Conservation (phyloP, 257 asterid species). For the Echium plantagineum region DNA sequence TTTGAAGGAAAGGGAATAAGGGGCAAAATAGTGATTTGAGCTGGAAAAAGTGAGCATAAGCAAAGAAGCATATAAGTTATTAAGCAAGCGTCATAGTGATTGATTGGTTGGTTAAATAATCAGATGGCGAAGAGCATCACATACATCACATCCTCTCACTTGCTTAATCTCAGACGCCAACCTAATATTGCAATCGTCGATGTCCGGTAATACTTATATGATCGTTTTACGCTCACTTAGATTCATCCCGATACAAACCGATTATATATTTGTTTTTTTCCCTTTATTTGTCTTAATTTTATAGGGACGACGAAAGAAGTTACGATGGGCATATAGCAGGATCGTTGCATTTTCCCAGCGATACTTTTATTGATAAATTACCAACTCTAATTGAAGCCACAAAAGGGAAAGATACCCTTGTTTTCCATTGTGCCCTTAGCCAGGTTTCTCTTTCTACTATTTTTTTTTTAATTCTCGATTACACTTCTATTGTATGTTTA, state of each 20-base stretch:
- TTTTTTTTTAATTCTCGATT: no score
- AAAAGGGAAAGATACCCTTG: slow-evolving; percentile 77
- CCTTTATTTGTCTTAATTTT: neutral
- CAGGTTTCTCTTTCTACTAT: slow-evolving; percentile 47
- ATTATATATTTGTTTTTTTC: neutral
- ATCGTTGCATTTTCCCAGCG: slow-evolving; percentile 82
- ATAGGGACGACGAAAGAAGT: slow-evolving; percentile 88
- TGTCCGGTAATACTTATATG: no score
- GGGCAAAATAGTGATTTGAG: no score
- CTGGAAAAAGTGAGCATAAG: no score
- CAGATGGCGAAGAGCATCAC: slow-evolving; percentile 61
- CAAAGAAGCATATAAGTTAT: no score
- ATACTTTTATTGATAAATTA: slow-evolving; percentile 51
- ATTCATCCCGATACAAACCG: no score
- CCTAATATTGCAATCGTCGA: slow-evolving; percentile 73
- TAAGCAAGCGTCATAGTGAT: no score
- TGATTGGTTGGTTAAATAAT: no score
- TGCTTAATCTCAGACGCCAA: slow-evolving; percentile 45
- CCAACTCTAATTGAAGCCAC: slow-evolving; percentile 60
- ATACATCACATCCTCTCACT: slow-evolving; percentile 70
- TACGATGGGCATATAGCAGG: slow-evolving; percentile 90
- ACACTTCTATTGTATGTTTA: no score
- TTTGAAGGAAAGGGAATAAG: no score
- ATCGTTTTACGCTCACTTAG: no score
- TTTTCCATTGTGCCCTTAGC: slow-evolving; percentile 97